Base-by-base conservation (phyloP, 345 rosid species). In the Euphorbia tirucalli region DNA sequence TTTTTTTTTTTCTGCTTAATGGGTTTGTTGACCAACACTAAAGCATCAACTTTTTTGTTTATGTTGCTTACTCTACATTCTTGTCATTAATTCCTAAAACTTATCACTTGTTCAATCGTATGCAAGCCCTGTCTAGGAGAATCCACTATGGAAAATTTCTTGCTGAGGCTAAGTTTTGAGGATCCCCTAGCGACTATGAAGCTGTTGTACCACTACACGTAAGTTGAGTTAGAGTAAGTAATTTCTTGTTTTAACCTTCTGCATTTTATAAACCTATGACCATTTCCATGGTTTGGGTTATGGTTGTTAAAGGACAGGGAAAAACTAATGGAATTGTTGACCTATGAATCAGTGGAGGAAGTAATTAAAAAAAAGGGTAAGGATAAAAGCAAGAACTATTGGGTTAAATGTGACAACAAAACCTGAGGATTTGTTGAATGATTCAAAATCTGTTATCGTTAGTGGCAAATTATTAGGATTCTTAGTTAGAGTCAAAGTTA, bases 71-170 rank as follows among this genome's bases (percentile, higher is more conserved):
- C n/a, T n/a, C n/a, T n/a, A n/a, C n/a, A n/a, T n/a, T n/a, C n/a
- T n/a, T n/a, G n/a, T n/a, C n/a, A n/a, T n/a, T n/a, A n/a, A n/a
- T n/a, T n/a, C n/a, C n/a, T n/a, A n/a, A n/a, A n/a, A n/a, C n/a
- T n/a, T n/a, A n/a, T n/a, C n/a, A n/a, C n/a, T n/a, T n/a, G n/a
- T n/a, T n/a, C n/a, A n/a, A n/a, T n/a, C n/a, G n/a, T n/a, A n/a
- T 70, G 64, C 84, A 91, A 97, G 86, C 88, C 59, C 81, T 91
- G 60, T 93, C 97, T 25, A 91, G 86, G 82, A 86, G 96, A 81
- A 91, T 91, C 35, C 98, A 90, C 78, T 87, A 89, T 25, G 96
- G 97, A 54, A 93, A 91, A 79, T 88, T 81, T 72, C 96, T 88
- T 0, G 97, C 97, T 2, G 96, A 91, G 70, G 92, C 93, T 61